Conservation (phyloP, 2,329 filamentous ascomycete genomes). For the Aspergillus thermomutatus region DNA sequence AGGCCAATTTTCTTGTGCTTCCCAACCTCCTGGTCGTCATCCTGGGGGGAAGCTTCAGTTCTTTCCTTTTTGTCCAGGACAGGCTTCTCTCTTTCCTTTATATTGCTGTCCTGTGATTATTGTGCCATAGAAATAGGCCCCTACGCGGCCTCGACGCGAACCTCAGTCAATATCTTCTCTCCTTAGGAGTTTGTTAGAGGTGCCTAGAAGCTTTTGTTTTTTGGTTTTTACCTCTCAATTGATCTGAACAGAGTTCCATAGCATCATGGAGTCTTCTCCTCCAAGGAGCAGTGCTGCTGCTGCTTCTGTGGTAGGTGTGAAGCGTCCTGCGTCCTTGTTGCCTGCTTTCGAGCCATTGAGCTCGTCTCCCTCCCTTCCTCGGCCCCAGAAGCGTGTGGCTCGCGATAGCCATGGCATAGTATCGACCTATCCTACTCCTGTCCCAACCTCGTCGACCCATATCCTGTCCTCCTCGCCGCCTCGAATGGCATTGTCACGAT, state of each 20-base stretch:
- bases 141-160: constrained; percentile 20
- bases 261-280: constrained; percentile 41
- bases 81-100: constrained; percentile 12
- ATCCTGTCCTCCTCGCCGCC: constrained; percentile 86
- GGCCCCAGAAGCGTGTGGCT: constrained; percentile 46
- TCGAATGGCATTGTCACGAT: constrained; percentile 45
- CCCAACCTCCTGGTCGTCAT: constrained; percentile 20
- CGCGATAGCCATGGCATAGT: constrained; percentile 41
- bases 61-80: constrained; percentile 18
- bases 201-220: neutral
- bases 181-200: constrained; percentile 1
- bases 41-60: constrained; percentile 13
- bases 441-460: constrained; percentile 90
- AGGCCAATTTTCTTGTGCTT: constrained; percentile 19
- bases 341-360: constrained; percentile 50
- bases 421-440: constrained; percentile 81
- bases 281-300: constrained; percentile 30
- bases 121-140: constrained; percentile 11
- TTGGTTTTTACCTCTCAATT: constrained; percentile 7
- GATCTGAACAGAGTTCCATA: constrained; percentile 4
- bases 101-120: constrained; percentile 6
- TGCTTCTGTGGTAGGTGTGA: constrained; percentile 39
- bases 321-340: constrained; percentile 46
- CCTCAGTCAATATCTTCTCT: constrained; percentile 18
- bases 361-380: constrained; percentile 48